Evolutionary conservation across 441 rosid species (phyloP), one percentile per base, ranked within the genome.

Genomic region (Adansonia grandidieri): DNA sequence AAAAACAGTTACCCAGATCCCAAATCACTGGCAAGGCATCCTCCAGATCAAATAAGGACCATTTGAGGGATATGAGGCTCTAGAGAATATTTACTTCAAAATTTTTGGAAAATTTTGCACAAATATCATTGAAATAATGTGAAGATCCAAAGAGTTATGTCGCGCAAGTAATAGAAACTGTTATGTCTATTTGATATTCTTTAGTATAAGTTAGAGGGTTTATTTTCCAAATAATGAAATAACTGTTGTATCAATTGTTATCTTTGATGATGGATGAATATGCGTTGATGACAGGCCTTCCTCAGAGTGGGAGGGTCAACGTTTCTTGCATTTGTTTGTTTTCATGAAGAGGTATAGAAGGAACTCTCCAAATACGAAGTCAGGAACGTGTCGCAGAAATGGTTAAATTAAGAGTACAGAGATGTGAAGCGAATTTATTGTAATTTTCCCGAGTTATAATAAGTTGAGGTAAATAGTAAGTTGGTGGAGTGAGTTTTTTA

Each of bases 1-100:
- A 82, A 51, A 76, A 96, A 96, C 74, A 85, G 88, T 10, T 94
- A 93, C 73, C 83, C 89, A 3, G 99, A 94, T 58, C 98, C 98
- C 7, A 89, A 89, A 80, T 88, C 97, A 10, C 87, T 96, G 81
- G 99, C 91, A 0, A 89, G 98, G 86, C 98, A 96, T 85, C 98
- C 98, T 78, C 99, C 98, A 0, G 94, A 91, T 83, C 99, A 94
- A 77, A 96, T 94, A 61, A 85, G 92, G 83, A 96, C 98, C 84
- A 94, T 94, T 79, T 84, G 93, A 78, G 98, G 99, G 56, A 89
- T 96, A 81, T 94, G 83, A 96, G 71, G 37, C 37, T 32, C 15
- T 66, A 9, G 9, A 24, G 13, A 28, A 24, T 70, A 51, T 10
- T 45, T 14, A 5, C 54, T 66, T 44, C 19, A 37, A 24, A 24